Conservation (phyloP, 2,329 filamentous ascomycete genomes). For the Biscogniauxia sp. region DNA sequence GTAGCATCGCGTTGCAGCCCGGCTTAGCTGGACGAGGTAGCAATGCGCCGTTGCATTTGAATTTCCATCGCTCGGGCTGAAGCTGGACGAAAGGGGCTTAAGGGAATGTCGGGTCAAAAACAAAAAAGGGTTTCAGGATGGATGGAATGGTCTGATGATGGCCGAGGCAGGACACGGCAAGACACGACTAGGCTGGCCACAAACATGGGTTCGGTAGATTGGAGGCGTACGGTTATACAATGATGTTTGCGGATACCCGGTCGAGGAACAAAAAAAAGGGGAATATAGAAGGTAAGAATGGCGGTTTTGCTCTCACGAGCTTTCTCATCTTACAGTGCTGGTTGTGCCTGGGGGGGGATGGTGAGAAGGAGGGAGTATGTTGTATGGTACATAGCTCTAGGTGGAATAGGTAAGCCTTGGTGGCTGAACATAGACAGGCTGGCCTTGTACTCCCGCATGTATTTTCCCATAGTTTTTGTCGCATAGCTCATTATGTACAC, state of each 20-base stretch:
- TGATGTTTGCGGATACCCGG: slow-evolving; percentile 31
- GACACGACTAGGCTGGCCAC: slow-evolving; percentile 13
- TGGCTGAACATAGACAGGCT: not conserved
- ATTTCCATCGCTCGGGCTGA: slow-evolving; percentile 8
- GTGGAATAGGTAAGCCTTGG: not conserved
- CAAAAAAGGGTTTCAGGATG: slow-evolving; percentile 1
- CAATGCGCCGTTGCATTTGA: slow-evolving; percentile 3
- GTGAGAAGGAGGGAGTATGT: slow-evolving; percentile 2
- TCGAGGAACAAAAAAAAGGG: slow-evolving; percentile 22
- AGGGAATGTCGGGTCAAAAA: slow-evolving; percentile 4
- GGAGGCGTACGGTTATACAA: slow-evolving; percentile 30
- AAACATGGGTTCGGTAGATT: slow-evolving; percentile 25
- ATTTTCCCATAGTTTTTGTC: not conserved
- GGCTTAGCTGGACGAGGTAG: slow-evolving; percentile 10
- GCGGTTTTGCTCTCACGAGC: slow-evolving; percentile 26
- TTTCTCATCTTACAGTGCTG: slow-evolving; percentile 14
- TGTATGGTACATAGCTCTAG: slow-evolving; percentile 10
- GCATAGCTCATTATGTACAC: not conserved
- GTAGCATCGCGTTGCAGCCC: slow-evolving; percentile 11
- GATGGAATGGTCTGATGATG: slow-evolving; percentile 16
- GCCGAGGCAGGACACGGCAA: slow-evolving; percentile 11
- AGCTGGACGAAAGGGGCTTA: slow-evolving; percentile 1
- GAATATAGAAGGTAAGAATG: slow-evolving; percentile 27
- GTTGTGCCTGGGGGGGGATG: not conserved
- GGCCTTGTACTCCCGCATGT: not conserved